Percentiles rank a stretch among this genome's conserved stretches.
Conservation (phyloP, 2,329 filamentous ascomycete genomes). For the Ophiobolus disseminans region DNA sequence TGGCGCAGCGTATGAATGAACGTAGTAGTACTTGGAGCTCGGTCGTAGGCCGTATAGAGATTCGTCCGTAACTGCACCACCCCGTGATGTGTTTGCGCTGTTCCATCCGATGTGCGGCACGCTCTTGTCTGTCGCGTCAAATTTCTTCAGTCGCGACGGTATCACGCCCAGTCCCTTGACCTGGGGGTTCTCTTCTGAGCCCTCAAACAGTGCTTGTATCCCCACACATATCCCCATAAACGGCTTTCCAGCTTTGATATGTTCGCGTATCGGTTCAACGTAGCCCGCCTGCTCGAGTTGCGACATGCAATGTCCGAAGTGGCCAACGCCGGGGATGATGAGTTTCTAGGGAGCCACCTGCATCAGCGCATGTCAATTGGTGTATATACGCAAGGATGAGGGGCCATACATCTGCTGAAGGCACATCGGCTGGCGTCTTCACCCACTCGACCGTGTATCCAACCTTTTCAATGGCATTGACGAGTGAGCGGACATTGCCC, state of each 20-base stretch:
- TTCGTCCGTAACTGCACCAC: slow-evolving; percentile 52
- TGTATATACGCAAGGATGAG: slow-evolving; percentile 7
- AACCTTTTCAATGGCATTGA: slow-evolving; percentile 96
- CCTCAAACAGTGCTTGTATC: slow-evolving; percentile 85
- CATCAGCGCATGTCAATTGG: slow-evolving; percentile 47
- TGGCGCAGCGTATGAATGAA: slow-evolving; percentile 89
- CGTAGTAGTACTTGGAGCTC: slow-evolving; percentile 96
- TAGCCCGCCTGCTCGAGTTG: slow-evolving; percentile 85
- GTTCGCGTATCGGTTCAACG: slow-evolving; percentile 78
- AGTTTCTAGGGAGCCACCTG: slow-evolving; percentile 69
- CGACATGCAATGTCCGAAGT: slow-evolving; percentile 94
- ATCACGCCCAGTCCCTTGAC: slow-evolving; percentile 80
- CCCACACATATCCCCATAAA: slow-evolving; percentile 99
- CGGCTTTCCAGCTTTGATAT: slow-evolving; percentile 90
- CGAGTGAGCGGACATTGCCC: slow-evolving; percentile 92
- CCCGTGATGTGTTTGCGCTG: slow-evolving; percentile 71
- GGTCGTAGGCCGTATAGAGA: slow-evolving; percentile 80
- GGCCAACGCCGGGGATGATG: slow-evolving; percentile 93
- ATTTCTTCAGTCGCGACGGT: slow-evolving; percentile 73
- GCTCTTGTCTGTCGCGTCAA: slow-evolving; percentile 78
- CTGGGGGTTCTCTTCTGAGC: slow-evolving; percentile 77
- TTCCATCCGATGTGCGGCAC: slow-evolving; percentile 99
- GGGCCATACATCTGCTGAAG: slow-evolving; percentile 75
- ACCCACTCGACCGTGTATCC: slow-evolving; percentile 96
- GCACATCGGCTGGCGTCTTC: slow-evolving; percentile 80